Percentiles rank a stretch among this genome's conserved stretches.
Evolutionary conservation across 2,329 filamentous ascomycete species (phyloP).

Genomic region (Alternaria arbusti): DNA sequence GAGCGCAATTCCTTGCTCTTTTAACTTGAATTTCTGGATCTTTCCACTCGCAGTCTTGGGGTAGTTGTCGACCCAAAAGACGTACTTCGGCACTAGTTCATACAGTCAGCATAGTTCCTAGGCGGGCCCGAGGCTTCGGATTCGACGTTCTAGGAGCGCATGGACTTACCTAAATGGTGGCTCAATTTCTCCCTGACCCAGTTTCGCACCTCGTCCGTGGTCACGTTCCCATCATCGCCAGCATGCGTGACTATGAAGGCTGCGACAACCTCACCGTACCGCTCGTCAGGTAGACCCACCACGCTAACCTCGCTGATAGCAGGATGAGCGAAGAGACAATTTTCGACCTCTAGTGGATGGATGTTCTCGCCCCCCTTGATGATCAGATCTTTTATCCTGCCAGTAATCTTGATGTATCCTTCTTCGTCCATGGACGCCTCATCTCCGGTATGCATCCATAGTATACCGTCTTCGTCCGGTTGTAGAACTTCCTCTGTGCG

Average conservation of each 20-base stretch:
- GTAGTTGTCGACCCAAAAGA: constrained; percentile 87
- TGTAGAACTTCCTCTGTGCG: constrained; percentile 74
- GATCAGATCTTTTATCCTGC: constrained; percentile 92
- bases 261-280: constrained; percentile 84
- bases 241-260: constrained; percentile 73
- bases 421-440: constrained; percentile 84
- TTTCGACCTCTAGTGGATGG: constrained; percentile 90
- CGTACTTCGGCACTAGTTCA: constrained; percentile 71
- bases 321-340: constrained; percentile 77
- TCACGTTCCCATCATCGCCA: constrained; percentile 50
- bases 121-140: background rate
- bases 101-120: background rate
- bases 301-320: constrained; percentile 78
- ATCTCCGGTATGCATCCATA: constrained; percentile 94
- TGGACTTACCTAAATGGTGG: constrained; percentile 69
- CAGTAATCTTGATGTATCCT: constrained; percentile 88
- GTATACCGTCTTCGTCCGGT: constrained; percentile 59
- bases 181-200: constrained; percentile 77
- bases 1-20: constrained; percentile 63
- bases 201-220: constrained; percentile 64
- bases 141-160: background rate
- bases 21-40: constrained; percentile 91
- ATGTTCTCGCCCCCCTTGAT: constrained; percentile 97
- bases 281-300: constrained; percentile 80
- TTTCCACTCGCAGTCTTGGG: constrained; percentile 97